phyloP scores from a whole-genome alignment of 139 green algal species.

The Gonium pectorale region DNA sequence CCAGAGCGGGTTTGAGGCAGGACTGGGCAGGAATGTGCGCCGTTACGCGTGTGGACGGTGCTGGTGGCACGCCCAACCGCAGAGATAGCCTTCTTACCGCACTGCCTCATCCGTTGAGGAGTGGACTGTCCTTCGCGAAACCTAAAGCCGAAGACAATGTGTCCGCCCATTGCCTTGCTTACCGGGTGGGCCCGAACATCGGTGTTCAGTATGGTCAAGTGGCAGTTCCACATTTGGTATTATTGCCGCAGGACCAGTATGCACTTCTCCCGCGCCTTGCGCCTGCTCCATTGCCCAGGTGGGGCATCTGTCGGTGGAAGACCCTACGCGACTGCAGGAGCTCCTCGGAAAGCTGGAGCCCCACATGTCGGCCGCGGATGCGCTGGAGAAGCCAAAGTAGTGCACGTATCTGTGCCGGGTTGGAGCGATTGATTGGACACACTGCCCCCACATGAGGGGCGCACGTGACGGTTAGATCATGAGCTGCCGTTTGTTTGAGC shows the following conservation, averaged over 20 bases:
- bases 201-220: not conserved
- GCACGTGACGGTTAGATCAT: no score
- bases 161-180: not conserved
- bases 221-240: not conserved
- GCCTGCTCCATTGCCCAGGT: not conserved
- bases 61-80: no score
- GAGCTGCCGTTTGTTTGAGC: no score
- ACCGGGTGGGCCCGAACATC: not conserved
- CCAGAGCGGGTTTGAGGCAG: not conserved
- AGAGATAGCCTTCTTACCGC: no score
- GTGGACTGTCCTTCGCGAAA: no score
- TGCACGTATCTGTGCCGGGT: no score
- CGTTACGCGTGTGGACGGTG: no score
- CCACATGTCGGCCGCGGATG: not conserved
- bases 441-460: no score
- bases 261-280: not conserved
- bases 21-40: not conserved
- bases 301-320: constrained; percentile 21
- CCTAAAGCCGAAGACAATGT: not conserved
- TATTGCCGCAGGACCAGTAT: not conserved
- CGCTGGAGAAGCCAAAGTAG: no score
- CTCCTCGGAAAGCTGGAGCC: constrained; percentile 19
- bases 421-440: no score
- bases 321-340: constrained; percentile 25
- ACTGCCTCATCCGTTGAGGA: no score